Evolutionary conservation across 148 eudicot genomes (phyloP), one percentile per base, ranked within the genome.

Genomic region (Pharnaceum exiguum): DNA sequence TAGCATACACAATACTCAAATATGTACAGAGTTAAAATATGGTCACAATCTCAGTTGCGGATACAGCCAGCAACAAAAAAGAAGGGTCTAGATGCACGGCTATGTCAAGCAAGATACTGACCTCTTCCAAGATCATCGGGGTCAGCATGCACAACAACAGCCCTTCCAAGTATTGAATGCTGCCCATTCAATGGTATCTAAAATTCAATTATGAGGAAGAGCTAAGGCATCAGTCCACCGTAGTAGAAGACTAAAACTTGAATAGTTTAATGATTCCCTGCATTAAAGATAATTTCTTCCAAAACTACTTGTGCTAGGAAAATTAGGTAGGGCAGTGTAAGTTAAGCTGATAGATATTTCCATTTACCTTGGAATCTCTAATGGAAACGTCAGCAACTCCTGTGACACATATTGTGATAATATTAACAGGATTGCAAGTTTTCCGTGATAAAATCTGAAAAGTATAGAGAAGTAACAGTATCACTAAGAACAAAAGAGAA

Each of bases 121-220:
- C 97, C 97, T 82, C 68, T 81, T 49, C 97, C 97, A 18, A 90
- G 95, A 72, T 90, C 97, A 68, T 90, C 97, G 18, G 79, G 80
- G 76, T 90, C 95, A 58, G 95, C 95, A 77, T 86, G 97, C 46
- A 90, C 90, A 60, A 90, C 97, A 28, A 90, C 88, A 46, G 95
- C 97, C 67, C 97, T 81, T 60, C 97, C 97, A 70, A 86, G 70
- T 52, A 90, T 81, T 26, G 97, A 90, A 74, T 90, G 81, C 56
- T 75, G 75, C 30, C 97, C 97, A 28, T 63, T 79, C 23, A 90
- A 71, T 1, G 79, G 83, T 70, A 83, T 90, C 95, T 90, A 49
- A 35, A 57, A 54, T 47, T 31, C 26, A 31, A 30, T 59, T 16
- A 55, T 33, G 10, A 35, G 7, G 8, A 23, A 10, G 0, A 15